A percentile compares a stretch with the other conserved stretches of the same genome.
phyloP scores from a whole-genome alignment of 306 rosid genomes.

The Dryas drummondii region DNA sequence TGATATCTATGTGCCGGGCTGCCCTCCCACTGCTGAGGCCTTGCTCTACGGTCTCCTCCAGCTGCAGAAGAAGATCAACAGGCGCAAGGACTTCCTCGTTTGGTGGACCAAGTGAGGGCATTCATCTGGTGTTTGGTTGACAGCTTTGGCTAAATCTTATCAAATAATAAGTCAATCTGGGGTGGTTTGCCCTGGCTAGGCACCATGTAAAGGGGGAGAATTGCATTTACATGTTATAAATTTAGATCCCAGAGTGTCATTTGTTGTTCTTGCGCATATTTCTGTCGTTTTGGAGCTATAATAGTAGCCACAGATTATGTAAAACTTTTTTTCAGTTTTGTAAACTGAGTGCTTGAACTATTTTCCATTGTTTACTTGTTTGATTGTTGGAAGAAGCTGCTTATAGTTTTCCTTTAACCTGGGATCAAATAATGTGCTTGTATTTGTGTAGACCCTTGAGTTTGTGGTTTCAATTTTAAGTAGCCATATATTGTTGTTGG shows the following conservation, averaged over 20 bases:
- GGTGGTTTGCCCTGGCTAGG: constrained; percentile 41
- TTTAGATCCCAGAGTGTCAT: constrained; percentile 28
- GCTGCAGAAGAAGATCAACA: constrained; percentile 94
- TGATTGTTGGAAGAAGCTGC: constrained; percentile 17
- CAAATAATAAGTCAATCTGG: constrained; percentile 37
- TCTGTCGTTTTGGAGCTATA: constrained; percentile 27
- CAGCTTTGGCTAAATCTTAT: constrained; percentile 37
- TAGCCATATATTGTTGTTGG: background rate
- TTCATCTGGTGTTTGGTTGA: constrained; percentile 18
- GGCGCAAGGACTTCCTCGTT: constrained; percentile 93
- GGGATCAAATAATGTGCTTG: constrained; percentile 4
- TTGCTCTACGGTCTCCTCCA: constrained; percentile 89
- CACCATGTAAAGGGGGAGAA: constrained; percentile 41
- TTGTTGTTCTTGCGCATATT: constrained; percentile 12
- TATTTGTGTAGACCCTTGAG: background rate
- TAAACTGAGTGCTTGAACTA: constrained; percentile 3
- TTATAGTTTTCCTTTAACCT: constrained; percentile 16
- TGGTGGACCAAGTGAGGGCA: constrained; percentile 94
- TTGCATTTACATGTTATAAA: constrained; percentile 34
- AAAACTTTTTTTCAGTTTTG: constrained; percentile 13
- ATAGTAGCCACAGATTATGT: constrained; percentile 23
- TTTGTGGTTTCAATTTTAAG: background rate
- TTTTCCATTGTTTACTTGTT: constrained; percentile 10
- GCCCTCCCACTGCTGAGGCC: constrained; percentile 99
- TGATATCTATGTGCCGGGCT: constrained; percentile 93